Conservation (phyloP, 768 basidiomycete genomes). For the Lactarius psammicola region DNA sequence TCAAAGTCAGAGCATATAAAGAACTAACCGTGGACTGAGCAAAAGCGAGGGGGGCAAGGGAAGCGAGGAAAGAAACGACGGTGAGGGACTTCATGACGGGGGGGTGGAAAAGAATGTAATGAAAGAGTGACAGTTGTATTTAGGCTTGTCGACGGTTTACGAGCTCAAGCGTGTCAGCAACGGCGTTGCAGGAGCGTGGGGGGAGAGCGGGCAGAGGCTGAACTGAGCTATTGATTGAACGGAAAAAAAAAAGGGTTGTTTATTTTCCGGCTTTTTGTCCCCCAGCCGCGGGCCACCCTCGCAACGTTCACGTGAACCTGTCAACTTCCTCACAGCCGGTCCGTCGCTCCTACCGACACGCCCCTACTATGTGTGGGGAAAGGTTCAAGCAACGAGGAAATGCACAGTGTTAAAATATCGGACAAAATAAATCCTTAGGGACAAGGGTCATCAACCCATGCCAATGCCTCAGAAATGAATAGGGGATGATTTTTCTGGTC, state of each 20-base stretch:
- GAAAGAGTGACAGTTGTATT: conserved; percentile 20
- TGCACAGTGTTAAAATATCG: too few relatives aligned
- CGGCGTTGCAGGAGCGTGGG: not conserved
- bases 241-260: not conserved
- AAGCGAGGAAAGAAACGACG: conserved; percentile 49
- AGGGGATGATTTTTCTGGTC: too few relatives aligned
- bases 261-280: not conserved
- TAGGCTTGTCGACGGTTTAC: not conserved
- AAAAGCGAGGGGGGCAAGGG: conserved; percentile 44
- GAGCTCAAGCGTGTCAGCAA: conserved; percentile 5
- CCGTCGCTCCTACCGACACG: too few relatives aligned
- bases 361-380: too few relatives aligned
- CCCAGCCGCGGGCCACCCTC: not conserved
- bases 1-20: conserved; percentile 31
- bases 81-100: conserved; percentile 54
- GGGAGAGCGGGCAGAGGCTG: not conserved
- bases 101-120: conserved; percentile 21
- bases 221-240: not conserved
- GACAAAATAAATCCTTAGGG: too few relatives aligned
- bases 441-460: too few relatives aligned
- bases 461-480: too few relatives aligned
- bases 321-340: not conserved
- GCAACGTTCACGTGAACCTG: not conserved
- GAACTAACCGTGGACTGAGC: conserved; percentile 43
- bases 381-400: too few relatives aligned